Conservation (phyloP, 2,329 filamentous ascomycete genomes). For the Setomelanomma holmii region DNA sequence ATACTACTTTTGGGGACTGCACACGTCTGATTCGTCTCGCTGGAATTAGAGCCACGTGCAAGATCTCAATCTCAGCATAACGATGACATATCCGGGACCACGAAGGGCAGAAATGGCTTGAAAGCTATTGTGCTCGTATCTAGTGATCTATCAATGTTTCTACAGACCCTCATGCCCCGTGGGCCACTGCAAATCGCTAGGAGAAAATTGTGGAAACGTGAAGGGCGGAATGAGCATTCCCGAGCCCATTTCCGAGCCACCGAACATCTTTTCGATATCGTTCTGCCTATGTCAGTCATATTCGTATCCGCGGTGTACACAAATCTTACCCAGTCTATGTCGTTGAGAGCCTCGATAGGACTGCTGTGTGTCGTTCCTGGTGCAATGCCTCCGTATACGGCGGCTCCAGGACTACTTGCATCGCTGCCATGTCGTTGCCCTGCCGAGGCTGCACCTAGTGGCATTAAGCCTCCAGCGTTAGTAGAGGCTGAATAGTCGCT, state of each 20-base stretch:
- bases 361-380: slow-evolving; percentile 17
- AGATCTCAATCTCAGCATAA: too few species aligned
- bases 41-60: too few species aligned
- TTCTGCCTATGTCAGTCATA: slow-evolving; percentile 41
- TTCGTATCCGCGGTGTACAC: not conserved
- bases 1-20: too few species aligned
- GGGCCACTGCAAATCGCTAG: slow-evolving; percentile 25
- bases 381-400: slow-evolving; percentile 3
- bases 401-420: slow-evolving; percentile 4
- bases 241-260: slow-evolving; percentile 34
- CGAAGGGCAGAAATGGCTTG: not conserved
- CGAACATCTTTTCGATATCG: slow-evolving; percentile 57
- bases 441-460: too few species aligned
- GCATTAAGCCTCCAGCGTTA: not conserved
- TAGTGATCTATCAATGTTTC: too few species aligned
- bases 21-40: too few species aligned
- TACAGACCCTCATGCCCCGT: too few species aligned
- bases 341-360: slow-evolving; percentile 47
- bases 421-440: slow-evolving; percentile 5
- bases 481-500: slow-evolving; percentile 3
- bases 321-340: slow-evolving; percentile 70
- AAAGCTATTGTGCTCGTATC: not conserved
- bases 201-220: slow-evolving; percentile 41
- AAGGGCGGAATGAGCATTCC: slow-evolving; percentile 45
- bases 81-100: too few species aligned